Evolutionary conservation across 176 grass and related monocot species (phyloP).

Genomic region (Thalia dealbata): DNA sequence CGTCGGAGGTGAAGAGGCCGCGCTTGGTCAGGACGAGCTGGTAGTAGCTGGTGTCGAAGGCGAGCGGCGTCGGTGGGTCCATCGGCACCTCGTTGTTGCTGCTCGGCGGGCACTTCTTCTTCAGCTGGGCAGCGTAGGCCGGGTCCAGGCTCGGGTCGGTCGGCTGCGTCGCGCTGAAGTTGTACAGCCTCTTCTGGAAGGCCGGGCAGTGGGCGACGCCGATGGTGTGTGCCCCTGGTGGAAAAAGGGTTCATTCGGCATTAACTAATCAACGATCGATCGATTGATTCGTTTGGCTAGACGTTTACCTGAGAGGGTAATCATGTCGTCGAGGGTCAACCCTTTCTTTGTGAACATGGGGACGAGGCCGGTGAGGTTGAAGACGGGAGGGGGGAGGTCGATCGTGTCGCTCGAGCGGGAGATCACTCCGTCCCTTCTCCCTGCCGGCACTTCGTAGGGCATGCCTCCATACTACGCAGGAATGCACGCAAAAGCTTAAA

Average conservation of each 20-base stretch:
- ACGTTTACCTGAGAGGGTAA: conserved; percentile 52
- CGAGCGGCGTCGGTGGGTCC: conserved; percentile 45
- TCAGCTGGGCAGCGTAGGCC: conserved; percentile 44
- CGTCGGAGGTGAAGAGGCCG: conserved; percentile 65
- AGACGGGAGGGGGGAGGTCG: conserved; percentile 54
- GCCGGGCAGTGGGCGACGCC: conserved; percentile 72
- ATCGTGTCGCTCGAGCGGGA: conserved; percentile 45
- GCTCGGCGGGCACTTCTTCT: conserved; percentile 43
- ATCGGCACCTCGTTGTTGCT: conserved; percentile 31
- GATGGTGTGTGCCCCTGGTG: conserved; percentile 83
- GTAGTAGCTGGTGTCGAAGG: conserved; percentile 78
- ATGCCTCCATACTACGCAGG: conserved; percentile 44
- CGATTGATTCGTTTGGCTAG: too few species aligned
- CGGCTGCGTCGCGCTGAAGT: conserved; percentile 19
- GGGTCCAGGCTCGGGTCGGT: conserved; percentile 66
- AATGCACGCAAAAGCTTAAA: not conserved
- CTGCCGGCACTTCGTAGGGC: conserved; percentile 56
- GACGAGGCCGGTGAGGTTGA: conserved; percentile 36
- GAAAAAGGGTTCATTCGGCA: too few species aligned
- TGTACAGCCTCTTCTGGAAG: conserved; percentile 54
- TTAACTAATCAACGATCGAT: too few species aligned
- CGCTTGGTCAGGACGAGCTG: conserved; percentile 46
- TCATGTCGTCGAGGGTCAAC: conserved; percentile 50
- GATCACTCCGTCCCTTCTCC: conserved; percentile 48
- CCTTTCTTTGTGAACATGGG: conserved; percentile 57